Evolutionary conservation across 2,329 filamentous ascomycete species (phyloP), one percentile per base, ranked within the genome.

Genomic region (Diaporthe sp.): DNA sequence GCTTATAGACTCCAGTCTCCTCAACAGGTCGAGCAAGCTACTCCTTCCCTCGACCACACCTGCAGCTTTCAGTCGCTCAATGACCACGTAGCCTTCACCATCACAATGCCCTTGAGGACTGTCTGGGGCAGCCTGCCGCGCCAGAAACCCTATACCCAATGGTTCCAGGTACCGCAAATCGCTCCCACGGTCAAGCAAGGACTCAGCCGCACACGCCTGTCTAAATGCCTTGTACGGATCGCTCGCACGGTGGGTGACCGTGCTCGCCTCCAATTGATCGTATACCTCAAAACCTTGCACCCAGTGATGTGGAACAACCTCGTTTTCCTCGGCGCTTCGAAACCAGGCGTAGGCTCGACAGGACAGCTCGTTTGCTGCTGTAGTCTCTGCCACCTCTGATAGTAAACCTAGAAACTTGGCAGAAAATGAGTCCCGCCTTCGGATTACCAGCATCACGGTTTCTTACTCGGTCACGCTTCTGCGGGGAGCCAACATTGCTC

Each of bases 81-180:
- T 42, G 9, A 61, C 58, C 13, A 61, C 58, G 25, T 61, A 44
- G 2, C 56, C 35, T 59, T 39, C 56, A 8, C 56, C n/a, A 9
- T 27, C 35, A 15, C 35, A 59, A 2, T 44, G 7, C 25, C 13
- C n/a, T 22, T 17, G 9, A 44, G n/a, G 17, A 22, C n/a, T 22
- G 2, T 44, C 58, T 13, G 35, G 35, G 12, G 22, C 56, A 8
- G 4, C 35, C 35, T 44, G n/a, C 25, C 58, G 58, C 25, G 25
- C 2, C 58, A 61, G 25, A 19, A 30, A 30, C 4, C 58, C 58
- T 10, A 61, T 61, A 44, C 37, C 58, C 7, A 61, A 10, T 27
- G 58, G 58, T 13, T 61, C 58, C 25, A 61, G 58, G 19, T 61
- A 61, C 8, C 58, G 58, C 58, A 61, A 44, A 44, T 61, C 58